A percentile compares a stretch with the other conserved stretches of the same genome.
Evolutionary conservation across 495 filamentous ascomycete genomes (phyloP).

Genomic region (Tuber microsphaerosporum): DNA sequence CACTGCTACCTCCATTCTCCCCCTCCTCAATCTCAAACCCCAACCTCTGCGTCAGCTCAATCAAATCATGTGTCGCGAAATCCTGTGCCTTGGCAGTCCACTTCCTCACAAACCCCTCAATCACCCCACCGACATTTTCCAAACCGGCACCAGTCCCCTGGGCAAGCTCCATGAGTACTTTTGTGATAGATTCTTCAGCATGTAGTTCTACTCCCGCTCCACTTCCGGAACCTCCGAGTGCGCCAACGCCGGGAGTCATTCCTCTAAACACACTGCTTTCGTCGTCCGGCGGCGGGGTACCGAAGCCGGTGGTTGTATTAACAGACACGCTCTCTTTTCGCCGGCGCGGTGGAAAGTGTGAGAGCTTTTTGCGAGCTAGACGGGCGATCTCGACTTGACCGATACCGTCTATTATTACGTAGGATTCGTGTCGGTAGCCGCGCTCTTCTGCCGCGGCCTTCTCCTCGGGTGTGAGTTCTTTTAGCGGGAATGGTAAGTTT

Average conservation of each 20-base stretch:
- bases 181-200: slow-evolving; percentile 35
- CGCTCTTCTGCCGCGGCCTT: slow-evolving; percentile 13
- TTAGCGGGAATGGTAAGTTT: slow-evolving; percentile 46
- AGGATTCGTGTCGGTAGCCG: slow-evolving; percentile 31
- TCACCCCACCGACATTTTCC: slow-evolving; percentile 73
- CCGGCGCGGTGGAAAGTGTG: slow-evolving; percentile 84
- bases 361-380: slow-evolving; percentile 69
- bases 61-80: slow-evolving; percentile 59
- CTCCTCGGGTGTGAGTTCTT: slow-evolving; percentile 19
- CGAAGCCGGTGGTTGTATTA: slow-evolving; percentile 47
- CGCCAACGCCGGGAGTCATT: slow-evolving; percentile 48
- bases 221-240: slow-evolving; percentile 42
- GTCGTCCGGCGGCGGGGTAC: slow-evolving; percentile 40
- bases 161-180: slow-evolving; percentile 42
- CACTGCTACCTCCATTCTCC: slow-evolving; percentile 51
- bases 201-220: slow-evolving; percentile 43
- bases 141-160: slow-evolving; percentile 47
- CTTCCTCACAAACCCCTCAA: slow-evolving; percentile 84
- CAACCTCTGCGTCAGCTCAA: slow-evolving; percentile 59
- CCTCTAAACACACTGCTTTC: slow-evolving; percentile 35
- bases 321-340: slow-evolving; percentile 65
- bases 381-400: slow-evolving; percentile 74
- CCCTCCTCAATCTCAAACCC: slow-evolving; percentile 26
- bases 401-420: slow-evolving; percentile 46
- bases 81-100: slow-evolving; percentile 55